Evolutionary conservation across 1,139 yeast genomes (phyloP).

Genomic region (Hyphopichia burtonii): DNA sequence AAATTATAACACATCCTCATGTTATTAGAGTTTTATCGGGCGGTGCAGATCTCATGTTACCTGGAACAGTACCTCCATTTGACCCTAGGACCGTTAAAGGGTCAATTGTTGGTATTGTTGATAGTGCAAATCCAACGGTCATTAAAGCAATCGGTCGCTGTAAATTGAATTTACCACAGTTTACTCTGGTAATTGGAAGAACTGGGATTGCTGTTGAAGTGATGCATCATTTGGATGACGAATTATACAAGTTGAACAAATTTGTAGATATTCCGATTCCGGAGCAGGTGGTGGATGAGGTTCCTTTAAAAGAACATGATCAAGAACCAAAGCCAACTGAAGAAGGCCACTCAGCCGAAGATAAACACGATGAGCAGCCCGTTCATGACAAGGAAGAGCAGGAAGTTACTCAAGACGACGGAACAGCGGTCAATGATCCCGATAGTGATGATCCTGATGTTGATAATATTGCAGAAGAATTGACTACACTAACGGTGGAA

Average conservation of each 20-base stretch:
- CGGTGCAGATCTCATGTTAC: conserved; percentile 91
- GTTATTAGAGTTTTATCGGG: conserved; percentile 63
- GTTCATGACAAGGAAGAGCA: conserved; percentile 9
- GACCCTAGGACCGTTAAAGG: conserved; percentile 49
- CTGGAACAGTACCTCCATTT: conserved; percentile 84
- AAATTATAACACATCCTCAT: conserved; percentile 66
- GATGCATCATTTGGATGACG: conserved; percentile 56
- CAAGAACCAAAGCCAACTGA: conserved; percentile 1
- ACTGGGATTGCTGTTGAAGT: conserved; percentile 70
- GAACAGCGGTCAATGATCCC: conserved; percentile 2
- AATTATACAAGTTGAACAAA: conserved; percentile 45
- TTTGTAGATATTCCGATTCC: conserved; percentile 45
- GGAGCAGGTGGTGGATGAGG: conserved; percentile 22
- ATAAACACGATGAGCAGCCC: no score
- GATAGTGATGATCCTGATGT: conserved; percentile 8
- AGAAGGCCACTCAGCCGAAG: no score
- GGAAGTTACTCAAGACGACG: conserved; percentile 4
- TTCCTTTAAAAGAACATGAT: conserved; percentile 18
- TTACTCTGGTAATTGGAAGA: conserved; percentile 48
- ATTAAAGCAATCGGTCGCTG: conserved; percentile 77
- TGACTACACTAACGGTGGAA: conserved; percentile 48
- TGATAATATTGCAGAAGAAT: conserved; percentile 25
- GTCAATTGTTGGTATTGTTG: conserved; percentile 69
- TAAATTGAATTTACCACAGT: conserved; percentile 46
- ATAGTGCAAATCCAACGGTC: conserved; percentile 58